Evolutionary conservation across 768 basidiomycete species (phyloP), one percentile per base, ranked within the genome.

Genomic region (Rhizopogon rudus): DNA sequence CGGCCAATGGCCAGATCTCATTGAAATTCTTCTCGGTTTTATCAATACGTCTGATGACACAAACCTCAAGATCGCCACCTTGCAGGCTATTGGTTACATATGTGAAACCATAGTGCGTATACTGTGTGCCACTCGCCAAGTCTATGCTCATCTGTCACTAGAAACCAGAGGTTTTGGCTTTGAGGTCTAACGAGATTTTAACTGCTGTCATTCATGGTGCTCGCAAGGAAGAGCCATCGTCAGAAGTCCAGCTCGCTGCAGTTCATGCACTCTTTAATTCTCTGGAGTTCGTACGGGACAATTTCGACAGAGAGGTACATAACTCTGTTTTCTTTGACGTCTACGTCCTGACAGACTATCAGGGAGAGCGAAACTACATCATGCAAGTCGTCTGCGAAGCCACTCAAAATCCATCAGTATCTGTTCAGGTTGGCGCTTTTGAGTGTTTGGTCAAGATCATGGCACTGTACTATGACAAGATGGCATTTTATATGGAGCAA

Each of bases 351-450:
- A 37, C 5, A 8, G 8, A 5, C 8, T 25, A 56, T 12, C 65
- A 98, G 93, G 97, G 97, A 62, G 97, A 99, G 72, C 85, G 97
- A 46, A 99, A 98, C 74, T 98, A 97, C 75, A 98, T 99, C 72
- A 99, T 99, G 97, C 97, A 99, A 76, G 94, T 98, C 42, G 91
- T 98, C 16, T 99, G 97, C 68, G 97, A 98, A 67, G 96, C 96
- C 0, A 98, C 97, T 0, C 97, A 98, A 70, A 94, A 87, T 62
- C 57, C 80, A 1, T 72, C 84, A 2, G 83, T 88, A 3, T 71
- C 79, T 37, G 94, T 98, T 37, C 96, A 98, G 75, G 89, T 97
- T n/a, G 92, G 86, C 31, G 88, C 97, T 5, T 99, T 97, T 64
- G 94, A 97, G 68, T 93, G 91, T 72, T 77, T 99, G 13, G 96